phyloP scores from a whole-genome alignment of 768 basidiomycete species.

The Calocybe gangraenosa region DNA sequence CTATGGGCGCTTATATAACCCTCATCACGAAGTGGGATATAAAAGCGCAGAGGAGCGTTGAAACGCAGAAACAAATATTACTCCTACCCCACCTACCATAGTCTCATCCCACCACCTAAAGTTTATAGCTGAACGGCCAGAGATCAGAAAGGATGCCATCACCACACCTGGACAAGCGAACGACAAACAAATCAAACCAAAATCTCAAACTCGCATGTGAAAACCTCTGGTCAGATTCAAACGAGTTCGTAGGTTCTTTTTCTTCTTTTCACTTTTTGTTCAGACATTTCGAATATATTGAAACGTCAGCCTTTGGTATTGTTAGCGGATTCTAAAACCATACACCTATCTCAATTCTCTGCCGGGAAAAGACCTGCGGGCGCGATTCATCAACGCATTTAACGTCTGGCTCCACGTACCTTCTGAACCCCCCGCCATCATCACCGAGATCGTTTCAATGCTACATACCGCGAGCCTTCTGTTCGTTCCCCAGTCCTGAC shows the following conservation, averaged over 20 bases:
- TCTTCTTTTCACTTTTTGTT: background rate
- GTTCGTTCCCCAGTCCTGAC: background rate
- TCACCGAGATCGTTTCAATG: slow-evolving; percentile 83
- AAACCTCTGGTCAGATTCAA: background rate
- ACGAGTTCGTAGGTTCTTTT: background rate
- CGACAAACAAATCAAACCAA: too few species aligned
- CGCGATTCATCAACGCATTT: slow-evolving; percentile 85
- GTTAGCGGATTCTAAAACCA: slow-evolving; percentile 69
- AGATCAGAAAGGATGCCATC: too few species aligned
- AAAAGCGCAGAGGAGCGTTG: too few species aligned
- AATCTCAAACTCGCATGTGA: too few species aligned
- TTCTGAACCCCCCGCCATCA: slow-evolving; percentile 57
- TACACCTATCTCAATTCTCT: slow-evolving; percentile 75
- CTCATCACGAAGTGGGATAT: too few species aligned
- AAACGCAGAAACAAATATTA: too few species aligned
- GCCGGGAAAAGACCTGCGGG: slow-evolving; percentile 89
- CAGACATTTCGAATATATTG: too few species aligned
- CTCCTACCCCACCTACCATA: too few species aligned
- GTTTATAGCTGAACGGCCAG: too few species aligned
- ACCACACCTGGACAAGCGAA: too few species aligned
- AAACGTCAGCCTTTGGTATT: background rate
- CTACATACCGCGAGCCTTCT: slow-evolving; percentile 79
- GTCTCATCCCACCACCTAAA: too few species aligned
- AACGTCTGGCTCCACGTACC: slow-evolving; percentile 87
- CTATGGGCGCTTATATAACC: too few species aligned